Evolutionary conservation across 257 asterid species (phyloP).

Genomic region (Euphrasia confusa): DNA sequence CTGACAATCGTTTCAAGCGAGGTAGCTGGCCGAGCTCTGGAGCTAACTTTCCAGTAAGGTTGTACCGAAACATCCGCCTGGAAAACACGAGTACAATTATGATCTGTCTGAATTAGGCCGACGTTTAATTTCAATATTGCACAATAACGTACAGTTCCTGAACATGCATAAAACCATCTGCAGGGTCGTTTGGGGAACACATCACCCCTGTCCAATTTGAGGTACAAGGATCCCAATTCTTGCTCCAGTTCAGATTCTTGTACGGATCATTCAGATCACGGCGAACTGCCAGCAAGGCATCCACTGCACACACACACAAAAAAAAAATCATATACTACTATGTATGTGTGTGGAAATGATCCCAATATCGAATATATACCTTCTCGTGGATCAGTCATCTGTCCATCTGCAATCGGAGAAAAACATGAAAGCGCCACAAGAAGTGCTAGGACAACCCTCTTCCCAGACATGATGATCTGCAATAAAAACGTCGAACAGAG

Average conservation of each 20-base stretch:
- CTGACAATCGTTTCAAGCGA: constrained; percentile 33
- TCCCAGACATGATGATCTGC: constrained; percentile 24
- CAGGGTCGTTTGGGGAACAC: constrained; percentile 3
- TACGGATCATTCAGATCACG: constrained; percentile 32
- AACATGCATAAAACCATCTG: constrained; percentile 42
- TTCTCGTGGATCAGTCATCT: constrained; percentile 40
- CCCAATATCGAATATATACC: constrained; percentile 20
- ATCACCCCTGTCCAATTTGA: constrained; percentile 36
- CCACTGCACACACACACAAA: constrained; percentile 22
- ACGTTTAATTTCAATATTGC: background rate
- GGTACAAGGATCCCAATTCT: constrained; percentile 36
- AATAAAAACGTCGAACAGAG: background rate
- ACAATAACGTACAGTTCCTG: constrained; percentile 32
- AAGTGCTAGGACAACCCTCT: constrained; percentile 19
- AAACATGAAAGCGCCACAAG: constrained; percentile 26
- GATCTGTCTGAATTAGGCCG: background rate
- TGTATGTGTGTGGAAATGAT: background rate
- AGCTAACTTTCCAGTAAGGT: constrained; percentile 42
- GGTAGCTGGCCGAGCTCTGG: constrained; percentile 48
- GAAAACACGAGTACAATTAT: background rate
- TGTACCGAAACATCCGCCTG: constrained; percentile 33
- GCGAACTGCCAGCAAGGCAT: constrained; percentile 35
- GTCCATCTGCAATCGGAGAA: constrained; percentile 26
- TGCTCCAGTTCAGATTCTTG: constrained; percentile 35
- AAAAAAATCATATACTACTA: no score